phyloP scores from a whole-genome alignment of 2,329 filamentous ascomycete species.

The Zymoseptoria ardabiliae region DNA sequence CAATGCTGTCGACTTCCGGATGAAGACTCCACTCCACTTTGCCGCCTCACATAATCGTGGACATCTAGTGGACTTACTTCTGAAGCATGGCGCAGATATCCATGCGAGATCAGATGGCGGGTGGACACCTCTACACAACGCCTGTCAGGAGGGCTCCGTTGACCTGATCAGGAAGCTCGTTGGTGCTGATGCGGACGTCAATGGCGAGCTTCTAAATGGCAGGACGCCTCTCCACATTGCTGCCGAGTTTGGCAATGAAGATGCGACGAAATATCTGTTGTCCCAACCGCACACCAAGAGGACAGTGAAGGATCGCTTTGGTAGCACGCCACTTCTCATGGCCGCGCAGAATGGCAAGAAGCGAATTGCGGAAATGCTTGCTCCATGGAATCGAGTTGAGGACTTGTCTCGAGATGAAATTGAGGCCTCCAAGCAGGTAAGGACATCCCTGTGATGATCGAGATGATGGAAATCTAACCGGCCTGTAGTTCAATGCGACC shows the following conservation, averaged over 20 bases:
- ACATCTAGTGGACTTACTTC: constrained; percentile 65
- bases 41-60: constrained; percentile 13
- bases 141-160: constrained; percentile 11
- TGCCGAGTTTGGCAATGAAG: constrained; percentile 21
- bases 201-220: constrained; percentile 19
- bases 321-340: constrained; percentile 37
- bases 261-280: constrained; percentile 18
- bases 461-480: background rate
- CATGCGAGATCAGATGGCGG: constrained; percentile 83
- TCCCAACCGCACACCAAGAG: constrained; percentile 25
- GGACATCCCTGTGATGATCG: background rate
- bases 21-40: constrained; percentile 19
- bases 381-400: constrained; percentile 33
- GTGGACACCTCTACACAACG: constrained; percentile 73
- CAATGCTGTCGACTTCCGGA: constrained; percentile 15
- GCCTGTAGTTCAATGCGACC: constrained; percentile 5
- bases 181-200: constrained; percentile 20
- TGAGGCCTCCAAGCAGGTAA: constrained; percentile 11
- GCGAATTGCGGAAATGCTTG: constrained; percentile 36
- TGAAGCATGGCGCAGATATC: constrained; percentile 90
- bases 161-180: constrained; percentile 18
- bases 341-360: constrained; percentile 35
- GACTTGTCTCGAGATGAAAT: constrained; percentile 17
- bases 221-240: constrained; percentile 24
- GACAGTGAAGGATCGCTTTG: constrained; percentile 36